Conservation (phyloP, 2,329 filamentous ascomycete species). For the Penicillium sp. region DNA sequence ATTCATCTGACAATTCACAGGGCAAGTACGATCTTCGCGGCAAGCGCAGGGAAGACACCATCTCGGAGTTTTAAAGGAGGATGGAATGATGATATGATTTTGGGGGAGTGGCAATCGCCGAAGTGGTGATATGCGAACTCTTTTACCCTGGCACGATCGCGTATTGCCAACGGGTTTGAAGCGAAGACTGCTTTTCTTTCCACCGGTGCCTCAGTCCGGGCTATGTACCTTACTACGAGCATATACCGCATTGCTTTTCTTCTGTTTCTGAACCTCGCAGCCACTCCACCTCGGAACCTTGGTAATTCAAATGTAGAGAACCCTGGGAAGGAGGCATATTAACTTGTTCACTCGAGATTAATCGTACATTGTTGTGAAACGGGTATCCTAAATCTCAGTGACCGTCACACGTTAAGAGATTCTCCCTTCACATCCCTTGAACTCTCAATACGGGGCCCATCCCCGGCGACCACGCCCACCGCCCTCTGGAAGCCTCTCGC, state of each 20-base stretch:
- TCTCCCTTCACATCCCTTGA: neutral
- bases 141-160: neutral
- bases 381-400: slow-evolving; percentile 6
- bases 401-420: neutral
- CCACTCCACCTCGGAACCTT: neutral
- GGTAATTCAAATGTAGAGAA: neutral
- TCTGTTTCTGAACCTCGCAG: slow-evolving; percentile 9
- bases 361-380: slow-evolving; percentile 13
- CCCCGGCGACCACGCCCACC: slow-evolving; percentile 36
- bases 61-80: slow-evolving; percentile 64
- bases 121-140: neutral
- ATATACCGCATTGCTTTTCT: slow-evolving; percentile 32
- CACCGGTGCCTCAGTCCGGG: slow-evolving; percentile 13
- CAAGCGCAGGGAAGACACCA: slow-evolving; percentile 82
- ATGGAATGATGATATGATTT: slow-evolving; percentile 2
- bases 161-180: neutral
- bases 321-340: neutral
- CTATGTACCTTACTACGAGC: slow-evolving; percentile 32
- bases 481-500: slow-evolving; percentile 45
- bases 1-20: slow-evolving; percentile 46
- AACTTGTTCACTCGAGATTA: slow-evolving; percentile 5
- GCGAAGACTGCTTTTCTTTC: slow-evolving; percentile 6
- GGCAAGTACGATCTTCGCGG: slow-evolving; percentile 80
- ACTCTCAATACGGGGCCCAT: slow-evolving; percentile 39
- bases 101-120: neutral